These are phyloP conservation scores for Suhomyces choctaworum DNA, from an alignment of 1,139 yeast species.

Conservation along the genomic window DNA sequence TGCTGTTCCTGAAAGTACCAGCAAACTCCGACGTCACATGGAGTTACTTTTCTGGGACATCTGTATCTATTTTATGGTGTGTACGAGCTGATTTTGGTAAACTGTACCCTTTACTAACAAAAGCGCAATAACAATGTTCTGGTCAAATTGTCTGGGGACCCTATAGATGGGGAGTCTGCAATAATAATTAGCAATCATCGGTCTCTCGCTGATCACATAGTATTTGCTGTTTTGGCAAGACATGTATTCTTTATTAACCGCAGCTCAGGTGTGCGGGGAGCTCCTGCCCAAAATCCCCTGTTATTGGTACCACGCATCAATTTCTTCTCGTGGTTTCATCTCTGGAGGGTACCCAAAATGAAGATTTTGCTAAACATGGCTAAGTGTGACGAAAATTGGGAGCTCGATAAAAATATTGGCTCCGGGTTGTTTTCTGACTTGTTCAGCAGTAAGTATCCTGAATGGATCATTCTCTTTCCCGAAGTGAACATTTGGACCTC, in stretches of 20 bases:
- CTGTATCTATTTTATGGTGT: slow-evolving; percentile 34
- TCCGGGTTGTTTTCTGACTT: slow-evolving; percentile 27
- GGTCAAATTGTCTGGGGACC: slow-evolving; percentile 45
- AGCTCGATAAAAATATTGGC: slow-evolving; percentile 38
- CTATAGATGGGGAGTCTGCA: slow-evolving; percentile 46
- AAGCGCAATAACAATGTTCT: slow-evolving; percentile 39
- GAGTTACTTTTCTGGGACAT: slow-evolving; percentile 38
- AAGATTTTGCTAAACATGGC: slow-evolving; percentile 42
- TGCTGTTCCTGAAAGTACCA: slow-evolving; percentile 32
- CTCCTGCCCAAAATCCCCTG: neutral
- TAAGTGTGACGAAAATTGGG: slow-evolving; percentile 66
- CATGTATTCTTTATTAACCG: slow-evolving; percentile 13
- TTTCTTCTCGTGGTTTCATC: slow-evolving; percentile 61
- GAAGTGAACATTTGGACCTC: slow-evolving; percentile 68
- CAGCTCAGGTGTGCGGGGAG: neutral
- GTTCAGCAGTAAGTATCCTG: slow-evolving; percentile 31
- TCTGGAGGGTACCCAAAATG: slow-evolving; percentile 58
- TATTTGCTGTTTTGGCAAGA: slow-evolving; percentile 47
- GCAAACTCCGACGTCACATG: slow-evolving; percentile 22
- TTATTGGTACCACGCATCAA: slow-evolving; percentile 38
- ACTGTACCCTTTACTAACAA: slow-evolving; percentile 9
- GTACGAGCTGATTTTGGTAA: slow-evolving; percentile 15
- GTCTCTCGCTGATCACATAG: slow-evolving; percentile 55
- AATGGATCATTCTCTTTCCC: slow-evolving; percentile 67
- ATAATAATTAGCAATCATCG: slow-evolving; percentile 54